These are phyloP conservation scores for Clarireedia paspali DNA, from an alignment of 2,329 filamentous ascomycete species.

Conservation along the genomic window DNA sequence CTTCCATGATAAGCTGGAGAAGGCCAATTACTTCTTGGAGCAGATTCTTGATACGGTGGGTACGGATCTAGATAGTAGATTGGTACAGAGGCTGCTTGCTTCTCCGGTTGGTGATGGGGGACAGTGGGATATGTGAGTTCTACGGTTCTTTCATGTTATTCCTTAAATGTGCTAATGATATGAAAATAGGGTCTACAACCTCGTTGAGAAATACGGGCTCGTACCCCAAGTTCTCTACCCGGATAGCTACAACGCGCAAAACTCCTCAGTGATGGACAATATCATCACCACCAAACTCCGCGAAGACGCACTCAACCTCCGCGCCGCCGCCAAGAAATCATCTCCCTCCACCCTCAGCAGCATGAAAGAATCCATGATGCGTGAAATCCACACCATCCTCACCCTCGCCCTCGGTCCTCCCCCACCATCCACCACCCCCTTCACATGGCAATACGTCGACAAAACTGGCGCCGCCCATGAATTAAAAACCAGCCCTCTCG, in stretches of 20 bases:
- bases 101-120: slow-evolving; percentile 73
- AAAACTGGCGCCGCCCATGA: slow-evolving; percentile 55
- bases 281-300: slow-evolving; percentile 78
- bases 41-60: slow-evolving; percentile 68
- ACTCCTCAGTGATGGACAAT: slow-evolving; percentile 60
- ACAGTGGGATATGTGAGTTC: slow-evolving; percentile 68
- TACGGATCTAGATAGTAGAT: slow-evolving; percentile 62
- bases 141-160: neutral
- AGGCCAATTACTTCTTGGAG: slow-evolving; percentile 83
- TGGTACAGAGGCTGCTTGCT: slow-evolving; percentile 62
- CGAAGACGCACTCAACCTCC: slow-evolving; percentile 70
- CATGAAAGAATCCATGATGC: slow-evolving; percentile 67
- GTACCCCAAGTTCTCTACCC: slow-evolving; percentile 76
- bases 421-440: slow-evolving; percentile 59
- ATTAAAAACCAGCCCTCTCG: slow-evolving; percentile 57
- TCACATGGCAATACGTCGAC: slow-evolving; percentile 76
- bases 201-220: slow-evolving; percentile 83
- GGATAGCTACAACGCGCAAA: slow-evolving; percentile 71
- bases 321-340: slow-evolving; percentile 40
- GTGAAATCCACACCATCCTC: slow-evolving; percentile 73
- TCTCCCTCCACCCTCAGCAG: slow-evolving; percentile 4
- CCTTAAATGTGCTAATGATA: neutral
- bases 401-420: slow-evolving; percentile 77
- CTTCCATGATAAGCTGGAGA: slow-evolving; percentile 93
- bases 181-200: slow-evolving; percentile 56